Evolutionary conservation across 352 stramenopile species (phyloP), one percentile per base, ranked within the genome.

Genomic region (Saprolegnia parasitica): DNA sequence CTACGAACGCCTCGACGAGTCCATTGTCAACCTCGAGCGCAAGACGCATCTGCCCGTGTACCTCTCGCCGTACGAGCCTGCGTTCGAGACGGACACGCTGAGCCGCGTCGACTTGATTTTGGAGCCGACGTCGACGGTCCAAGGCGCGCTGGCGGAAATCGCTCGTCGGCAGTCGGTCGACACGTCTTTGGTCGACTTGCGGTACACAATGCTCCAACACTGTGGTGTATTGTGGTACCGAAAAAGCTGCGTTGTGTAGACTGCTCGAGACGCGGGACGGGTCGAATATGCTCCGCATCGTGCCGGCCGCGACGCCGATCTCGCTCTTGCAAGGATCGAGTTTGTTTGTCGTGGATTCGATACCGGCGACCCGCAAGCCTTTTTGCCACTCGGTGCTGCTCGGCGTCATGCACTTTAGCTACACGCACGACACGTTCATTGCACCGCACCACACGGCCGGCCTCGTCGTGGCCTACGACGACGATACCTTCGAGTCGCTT

Each of bases 11-110:
- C 71, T 94, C 3, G 62, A 74, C 10, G 75, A 90, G 49, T 81
- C 84, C 10, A 93, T 96, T 75, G 91, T 84, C 0, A 84, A 93
- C 66, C 86, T 96, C 55, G 87, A 96, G 70, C 81, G 83, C 0
- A 94, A 93, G 75, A 92, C 90, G 64, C 81, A 92, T 67, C 72
- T 93, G 15, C 20, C 79, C 3, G 79, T 95, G 23, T 83, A 90
- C 65, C 73, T 91, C 24, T 93, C 86, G 68, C 80, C 87, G 47
- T 92, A 93, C 73, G 87, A 90, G 65, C 78, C 80, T 21, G 84
- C 76, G 26, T 92, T 94, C 56, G 76, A 4, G 4, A 60, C 35
- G 24, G 52, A 81, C 2, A 77, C 86, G 9, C 72, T 74, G 1
- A 73, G 63, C n/a, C 75, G 78, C 23, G 56, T 90, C 49, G 84